Percentiles rank a stretch among this genome's conserved stretches.
phyloP scores from a whole-genome alignment of 2,329 filamentous ascomycete species.

The Trichoderma harzianum region DNA sequence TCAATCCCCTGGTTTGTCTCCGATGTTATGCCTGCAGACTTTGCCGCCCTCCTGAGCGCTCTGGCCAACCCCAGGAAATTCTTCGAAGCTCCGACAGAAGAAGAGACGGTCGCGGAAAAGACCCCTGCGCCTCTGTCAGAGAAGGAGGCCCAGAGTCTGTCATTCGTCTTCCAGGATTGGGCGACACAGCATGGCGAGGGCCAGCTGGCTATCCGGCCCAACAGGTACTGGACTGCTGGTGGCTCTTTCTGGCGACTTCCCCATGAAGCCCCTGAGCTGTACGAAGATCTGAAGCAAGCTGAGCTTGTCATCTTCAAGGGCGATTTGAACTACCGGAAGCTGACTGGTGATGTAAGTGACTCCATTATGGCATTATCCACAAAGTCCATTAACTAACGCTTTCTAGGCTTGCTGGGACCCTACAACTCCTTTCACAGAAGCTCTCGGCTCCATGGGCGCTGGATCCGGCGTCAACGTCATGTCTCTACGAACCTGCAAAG shows the following conservation, averaged over 20 bases:
- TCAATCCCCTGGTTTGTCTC: conserved; percentile 98
- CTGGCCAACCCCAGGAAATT: conserved; percentile 75
- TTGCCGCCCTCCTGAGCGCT: conserved; percentile 74
- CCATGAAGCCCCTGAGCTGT: conserved; percentile 60
- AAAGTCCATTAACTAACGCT: neutral
- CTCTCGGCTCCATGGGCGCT: conserved; percentile 80
- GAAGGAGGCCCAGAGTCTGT: conserved; percentile 62
- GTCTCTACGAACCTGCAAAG: conserved; percentile 91
- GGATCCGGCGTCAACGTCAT: conserved; percentile 80
- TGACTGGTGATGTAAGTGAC: conserved; percentile 75
- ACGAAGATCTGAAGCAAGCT: conserved; percentile 74
- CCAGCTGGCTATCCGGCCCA: conserved; percentile 76
- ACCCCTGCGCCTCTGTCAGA: conserved; percentile 61
- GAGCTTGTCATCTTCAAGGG: conserved; percentile 96
- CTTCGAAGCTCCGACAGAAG: conserved; percentile 71
- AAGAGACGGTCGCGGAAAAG: conserved; percentile 56
- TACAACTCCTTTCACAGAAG: conserved; percentile 78
- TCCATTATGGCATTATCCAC: neutral
- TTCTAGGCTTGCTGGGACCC: conserved; percentile 64
- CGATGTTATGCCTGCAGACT: conserved; percentile 85
- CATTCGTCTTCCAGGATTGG: conserved; percentile 82
- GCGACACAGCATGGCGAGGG: conserved; percentile 76
- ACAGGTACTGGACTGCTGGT: conserved; percentile 85
- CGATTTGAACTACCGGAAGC: conserved; percentile 92
- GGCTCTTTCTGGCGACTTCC: conserved; percentile 90